Evolutionary conservation across 768 basidiomycete species (phyloP).

Genomic region (Flagelloscypha sp.): DNA sequence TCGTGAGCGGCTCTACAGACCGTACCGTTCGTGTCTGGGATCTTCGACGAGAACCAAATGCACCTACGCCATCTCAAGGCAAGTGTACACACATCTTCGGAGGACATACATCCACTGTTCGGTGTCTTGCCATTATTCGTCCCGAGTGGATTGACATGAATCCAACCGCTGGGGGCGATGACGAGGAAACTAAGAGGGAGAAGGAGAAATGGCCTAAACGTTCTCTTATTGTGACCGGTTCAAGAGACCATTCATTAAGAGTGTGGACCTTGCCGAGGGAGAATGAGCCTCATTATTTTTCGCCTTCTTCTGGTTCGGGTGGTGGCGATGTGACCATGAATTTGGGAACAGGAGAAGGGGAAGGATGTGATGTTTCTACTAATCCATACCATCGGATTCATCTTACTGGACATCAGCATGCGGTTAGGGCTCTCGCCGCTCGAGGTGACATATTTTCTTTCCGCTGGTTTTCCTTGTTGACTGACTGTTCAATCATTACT

Average conservation of each 20-base stretch:
- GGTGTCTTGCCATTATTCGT: constrained; percentile 92
- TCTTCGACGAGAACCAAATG: too few species aligned
- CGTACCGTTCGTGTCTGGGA: constrained; percentile 92
- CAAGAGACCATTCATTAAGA: constrained; percentile 58
- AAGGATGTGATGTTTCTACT: too few species aligned
- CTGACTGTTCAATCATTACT: too few species aligned
- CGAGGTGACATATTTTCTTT: too few species aligned
- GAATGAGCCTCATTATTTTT: constrained; percentile 11
- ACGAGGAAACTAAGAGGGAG: constrained; percentile 55
- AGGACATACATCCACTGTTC: constrained; percentile 93
- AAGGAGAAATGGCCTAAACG: constrained; percentile 50
- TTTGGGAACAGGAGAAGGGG: too few species aligned
- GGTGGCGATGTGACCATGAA: too few species aligned
- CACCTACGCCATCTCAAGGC: too few species aligned
- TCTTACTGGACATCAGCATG: constrained; percentile 85
- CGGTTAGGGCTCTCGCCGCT: constrained; percentile 87
- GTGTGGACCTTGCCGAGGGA: constrained; percentile 44
- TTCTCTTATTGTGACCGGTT: constrained; percentile 68
- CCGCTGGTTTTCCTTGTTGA: too few species aligned
- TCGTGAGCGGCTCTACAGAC: constrained; percentile 91
- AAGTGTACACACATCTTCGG: constrained; percentile 89
- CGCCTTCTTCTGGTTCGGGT: too few species aligned
- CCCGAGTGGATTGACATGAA: constrained; percentile 80
- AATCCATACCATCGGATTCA: constrained; percentile 89
- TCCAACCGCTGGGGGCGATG: too few species aligned